phyloP scores from a whole-genome alignment of 371 early-diverging fungal genomes.

The Apophysomyces sp. region DNA sequence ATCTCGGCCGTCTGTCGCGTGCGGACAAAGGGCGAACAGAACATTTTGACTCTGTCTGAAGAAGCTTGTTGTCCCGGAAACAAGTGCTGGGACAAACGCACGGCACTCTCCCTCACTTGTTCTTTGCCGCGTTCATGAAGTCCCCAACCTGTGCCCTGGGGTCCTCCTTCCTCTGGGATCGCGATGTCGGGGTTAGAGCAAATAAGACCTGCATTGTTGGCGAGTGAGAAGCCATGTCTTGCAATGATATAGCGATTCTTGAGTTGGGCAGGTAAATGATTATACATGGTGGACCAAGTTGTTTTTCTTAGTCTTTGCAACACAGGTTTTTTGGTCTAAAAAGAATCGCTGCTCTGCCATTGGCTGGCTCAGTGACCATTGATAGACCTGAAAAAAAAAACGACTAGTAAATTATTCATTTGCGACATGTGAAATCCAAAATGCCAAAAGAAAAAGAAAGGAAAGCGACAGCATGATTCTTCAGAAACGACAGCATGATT shows the following conservation, averaged over 20 bases:
- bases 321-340: too few relatives aligned
- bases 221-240: slow-evolving; percentile 49
- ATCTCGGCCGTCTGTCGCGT: slow-evolving; percentile 47
- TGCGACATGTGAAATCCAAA: too few relatives aligned
- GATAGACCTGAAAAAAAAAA: too few relatives aligned
- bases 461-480: too few relatives aligned
- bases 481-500: too few relatives aligned
- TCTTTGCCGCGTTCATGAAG: slow-evolving; percentile 40
- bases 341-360: too few relatives aligned
- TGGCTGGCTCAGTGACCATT: too few relatives aligned
- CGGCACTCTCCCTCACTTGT: slow-evolving; percentile 46
- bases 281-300: slow-evolving; percentile 9
- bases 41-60: slow-evolving; percentile 25
- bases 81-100: slow-evolving; percentile 29
- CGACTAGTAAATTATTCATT: too few relatives aligned
- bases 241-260: slow-evolving; percentile 47
- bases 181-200: slow-evolving; percentile 52
- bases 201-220: slow-evolving; percentile 42
- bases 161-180: slow-evolving; percentile 44
- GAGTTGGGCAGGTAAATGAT: slow-evolving; percentile 35
- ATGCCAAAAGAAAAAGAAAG: too few relatives aligned
- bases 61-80: slow-evolving; percentile 16
- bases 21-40: slow-evolving; percentile 48
- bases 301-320: too few relatives aligned
- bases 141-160: slow-evolving; percentile 42